Evolutionary conservation across 345 rosid species (phyloP).

Genomic region (Citrus mangshanensis): DNA sequence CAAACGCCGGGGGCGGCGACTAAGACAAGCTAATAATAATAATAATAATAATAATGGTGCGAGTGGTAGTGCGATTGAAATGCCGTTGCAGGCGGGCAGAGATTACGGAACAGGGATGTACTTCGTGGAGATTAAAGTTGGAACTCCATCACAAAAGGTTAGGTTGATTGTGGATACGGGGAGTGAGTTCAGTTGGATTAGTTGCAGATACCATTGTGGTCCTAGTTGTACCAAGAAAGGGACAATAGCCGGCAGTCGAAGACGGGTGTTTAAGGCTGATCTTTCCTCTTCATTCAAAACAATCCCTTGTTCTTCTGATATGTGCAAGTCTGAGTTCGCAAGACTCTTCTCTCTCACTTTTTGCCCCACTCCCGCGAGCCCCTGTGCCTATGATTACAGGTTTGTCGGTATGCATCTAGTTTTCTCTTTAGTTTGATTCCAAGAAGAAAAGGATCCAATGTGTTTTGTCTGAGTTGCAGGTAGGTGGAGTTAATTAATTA

Average conservation of each 20-base stretch:
- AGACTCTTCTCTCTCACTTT: constrained; percentile 48
- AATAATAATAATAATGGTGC: background rate
- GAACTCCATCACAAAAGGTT: constrained; percentile 58
- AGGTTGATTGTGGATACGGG: constrained; percentile 54
- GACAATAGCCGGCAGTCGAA: background rate
- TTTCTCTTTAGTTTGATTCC: no score
- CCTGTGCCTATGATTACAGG: constrained; percentile 67
- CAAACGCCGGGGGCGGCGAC: background rate
- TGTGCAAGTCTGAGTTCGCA: constrained; percentile 46
- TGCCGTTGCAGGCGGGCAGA: constrained; percentile 39
- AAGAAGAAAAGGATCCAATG: background rate
- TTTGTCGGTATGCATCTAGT: background rate
- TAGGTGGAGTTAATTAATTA: background rate
- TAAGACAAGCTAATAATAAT: background rate
- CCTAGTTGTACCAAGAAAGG: background rate
- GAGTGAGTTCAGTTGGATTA: constrained; percentile 60
- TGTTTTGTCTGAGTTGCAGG: no score
- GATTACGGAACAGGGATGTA: constrained; percentile 54
- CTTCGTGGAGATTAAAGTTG: constrained; percentile 40
- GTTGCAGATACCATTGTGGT: constrained; percentile 31
- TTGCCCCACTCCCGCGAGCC: constrained; percentile 47
- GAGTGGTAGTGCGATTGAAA: constrained; percentile 16
- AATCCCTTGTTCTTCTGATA: constrained; percentile 47
- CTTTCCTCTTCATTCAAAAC: constrained; percentile 44
- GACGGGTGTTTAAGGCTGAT: constrained; percentile 35